Conservation (phyloP, 495 filamentous ascomycete species). For the Aspergillus hancockii region DNA sequence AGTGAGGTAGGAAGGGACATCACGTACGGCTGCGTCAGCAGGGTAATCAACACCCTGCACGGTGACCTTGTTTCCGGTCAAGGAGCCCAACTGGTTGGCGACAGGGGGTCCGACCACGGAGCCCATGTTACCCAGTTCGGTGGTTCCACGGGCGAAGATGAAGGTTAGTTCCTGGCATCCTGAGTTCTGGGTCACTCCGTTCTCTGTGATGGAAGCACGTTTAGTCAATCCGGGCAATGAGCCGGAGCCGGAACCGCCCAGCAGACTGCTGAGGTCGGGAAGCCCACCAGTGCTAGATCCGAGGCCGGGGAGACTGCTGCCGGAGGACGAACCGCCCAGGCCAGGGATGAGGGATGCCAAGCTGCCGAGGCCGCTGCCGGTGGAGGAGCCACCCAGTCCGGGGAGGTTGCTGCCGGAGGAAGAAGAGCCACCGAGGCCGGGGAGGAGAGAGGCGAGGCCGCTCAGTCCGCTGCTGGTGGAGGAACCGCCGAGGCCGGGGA, state of each 20-base stretch:
- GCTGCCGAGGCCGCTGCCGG: neutral
- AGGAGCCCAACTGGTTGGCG: constrained; percentile 43
- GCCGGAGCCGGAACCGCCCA: constrained; percentile 4
- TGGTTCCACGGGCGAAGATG: constrained; percentile 61
- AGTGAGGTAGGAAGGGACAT: neutral
- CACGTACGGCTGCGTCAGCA: constrained; percentile 36
- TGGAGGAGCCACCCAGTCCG: neutral
- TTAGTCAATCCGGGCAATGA: neutral
- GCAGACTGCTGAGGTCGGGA: constrained; percentile 5
- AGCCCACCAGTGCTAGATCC: neutral
- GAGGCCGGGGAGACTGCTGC: neutral
- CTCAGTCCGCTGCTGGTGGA: neutral
- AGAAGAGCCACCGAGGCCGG: neutral
- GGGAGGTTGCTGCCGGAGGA: constrained; percentile 1
- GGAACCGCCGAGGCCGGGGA: neutral
- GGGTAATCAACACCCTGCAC: constrained; percentile 61
- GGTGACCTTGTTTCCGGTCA: constrained; percentile 40
- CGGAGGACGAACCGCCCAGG: neutral
- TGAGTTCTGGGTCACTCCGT: constrained; percentile 42
- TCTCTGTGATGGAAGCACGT: constrained; percentile 34
- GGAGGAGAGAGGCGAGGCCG: neutral
- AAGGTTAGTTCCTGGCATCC: constrained; percentile 52
- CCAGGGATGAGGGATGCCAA: neutral
- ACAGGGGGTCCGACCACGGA: constrained; percentile 58
- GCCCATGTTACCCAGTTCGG: constrained; percentile 58